Percentiles rank a stretch among this genome's conserved stretches.
Conservation (phyloP, 257 asterid genomes). For the Solanum rostratum region DNA sequence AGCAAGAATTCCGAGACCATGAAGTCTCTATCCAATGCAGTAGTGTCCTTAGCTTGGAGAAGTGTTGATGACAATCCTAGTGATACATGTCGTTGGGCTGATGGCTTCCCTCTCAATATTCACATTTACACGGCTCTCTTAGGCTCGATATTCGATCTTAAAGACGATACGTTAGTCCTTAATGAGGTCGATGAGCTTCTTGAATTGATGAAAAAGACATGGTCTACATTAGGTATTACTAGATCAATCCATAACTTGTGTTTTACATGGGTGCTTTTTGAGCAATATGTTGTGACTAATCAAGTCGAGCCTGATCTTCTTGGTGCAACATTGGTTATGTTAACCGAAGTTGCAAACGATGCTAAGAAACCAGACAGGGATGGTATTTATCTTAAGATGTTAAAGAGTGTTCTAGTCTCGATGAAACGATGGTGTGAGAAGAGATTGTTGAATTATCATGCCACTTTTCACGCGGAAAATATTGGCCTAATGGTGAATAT, state of each 20-base stretch:
- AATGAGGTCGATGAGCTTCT: constrained; percentile 60
- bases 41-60: constrained; percentile 45
- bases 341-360: constrained; percentile 49
- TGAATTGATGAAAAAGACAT: constrained; percentile 62
- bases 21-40: constrained; percentile 37
- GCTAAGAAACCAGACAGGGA: constrained; percentile 47
- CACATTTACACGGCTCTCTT: constrained; percentile 42
- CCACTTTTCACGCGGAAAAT: constrained; percentile 25
- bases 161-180: constrained; percentile 42
- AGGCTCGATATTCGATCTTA: constrained; percentile 34
- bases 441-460: constrained; percentile 51
- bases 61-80: constrained; percentile 28
- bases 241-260: constrained; percentile 43
- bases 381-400: constrained; percentile 30
- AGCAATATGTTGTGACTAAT: constrained; percentile 44
- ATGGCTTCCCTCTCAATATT: constrained; percentile 54
- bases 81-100: constrained; percentile 66
- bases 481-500: constrained; percentile 45
- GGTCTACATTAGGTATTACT: constrained; percentile 51
- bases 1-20: constrained; percentile 42
- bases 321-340: constrained; percentile 40
- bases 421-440: constrained; percentile 57
- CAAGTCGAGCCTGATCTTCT: constrained; percentile 54
- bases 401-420: constrained; percentile 20
- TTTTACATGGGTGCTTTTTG: constrained; percentile 59